A percentile compares a stretch with the other conserved stretches of the same genome.
These are phyloP conservation scores for Diaporthe ampelina DNA, from an alignment of 2,329 filamentous ascomycete species.

Conservation along the genomic window DNA sequence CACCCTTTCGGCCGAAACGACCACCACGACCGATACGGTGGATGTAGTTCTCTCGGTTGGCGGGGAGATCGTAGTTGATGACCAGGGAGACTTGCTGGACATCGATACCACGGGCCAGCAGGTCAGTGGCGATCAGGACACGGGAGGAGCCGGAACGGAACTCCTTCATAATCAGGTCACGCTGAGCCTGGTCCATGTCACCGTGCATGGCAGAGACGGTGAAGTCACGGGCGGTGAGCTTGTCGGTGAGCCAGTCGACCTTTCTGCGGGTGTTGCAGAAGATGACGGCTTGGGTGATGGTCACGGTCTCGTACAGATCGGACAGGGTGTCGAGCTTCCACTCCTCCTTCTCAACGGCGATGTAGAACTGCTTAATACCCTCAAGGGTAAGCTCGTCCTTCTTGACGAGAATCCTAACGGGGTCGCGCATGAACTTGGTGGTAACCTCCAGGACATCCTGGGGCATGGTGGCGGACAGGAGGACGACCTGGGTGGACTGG, in stretches of 20 bases:
- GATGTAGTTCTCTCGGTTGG: conserved; percentile 99
- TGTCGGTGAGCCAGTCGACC: conserved; percentile 99
- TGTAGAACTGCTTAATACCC: conserved; percentile 98
- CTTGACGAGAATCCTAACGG: conserved; percentile 96
- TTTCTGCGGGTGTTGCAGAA: conserved; percentile 99
- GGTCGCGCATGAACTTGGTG: conserved; percentile 99
- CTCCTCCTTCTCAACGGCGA: conserved; percentile 98
- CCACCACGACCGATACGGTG: conserved; percentile 97
- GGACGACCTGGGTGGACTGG: conserved; percentile 97
- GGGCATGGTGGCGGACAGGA: conserved; percentile 95
- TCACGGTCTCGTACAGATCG: conserved; percentile 98
- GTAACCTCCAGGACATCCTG: conserved; percentile 99
- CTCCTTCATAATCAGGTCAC: conserved; percentile 99
- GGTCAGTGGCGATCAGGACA: conserved; percentile 96
- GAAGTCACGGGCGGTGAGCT: conserved; percentile 99
- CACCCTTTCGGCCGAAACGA: conserved; percentile 96
- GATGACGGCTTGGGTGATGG: conserved; percentile 98
- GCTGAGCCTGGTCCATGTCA: conserved; percentile 98
- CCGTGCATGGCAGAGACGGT: conserved; percentile 99
- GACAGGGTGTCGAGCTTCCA: conserved; percentile 99
- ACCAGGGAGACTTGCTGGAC: conserved; percentile 98
- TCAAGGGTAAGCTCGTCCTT: conserved; percentile 98
- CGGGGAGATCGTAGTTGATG: conserved; percentile 98
- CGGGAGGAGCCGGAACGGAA: conserved; percentile 97
- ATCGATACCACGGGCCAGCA: conserved; percentile 98